Conservation (phyloP, 257 asterid species). For the Ballota nigra region DNA sequence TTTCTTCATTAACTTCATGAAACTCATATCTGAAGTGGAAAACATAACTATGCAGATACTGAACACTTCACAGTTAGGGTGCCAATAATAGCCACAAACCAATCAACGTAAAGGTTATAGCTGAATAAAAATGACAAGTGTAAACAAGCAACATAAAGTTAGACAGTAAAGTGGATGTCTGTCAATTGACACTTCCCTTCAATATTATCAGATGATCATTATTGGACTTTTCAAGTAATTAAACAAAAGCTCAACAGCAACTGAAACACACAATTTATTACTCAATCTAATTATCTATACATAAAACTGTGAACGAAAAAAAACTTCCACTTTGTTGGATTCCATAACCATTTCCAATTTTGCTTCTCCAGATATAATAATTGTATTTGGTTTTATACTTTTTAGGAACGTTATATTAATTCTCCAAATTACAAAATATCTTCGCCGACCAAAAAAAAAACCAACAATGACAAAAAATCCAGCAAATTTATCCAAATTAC, state of each 20-base stretch:
- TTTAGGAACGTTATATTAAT: background rate
- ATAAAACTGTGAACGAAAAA: slow-evolving; percentile 2
- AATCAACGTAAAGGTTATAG: background rate
- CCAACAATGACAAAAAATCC: background rate
- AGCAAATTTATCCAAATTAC: background rate
- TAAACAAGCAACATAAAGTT: background rate
- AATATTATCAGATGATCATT: background rate
- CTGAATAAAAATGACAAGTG: background rate
- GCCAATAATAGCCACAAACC: slow-evolving; percentile 1
- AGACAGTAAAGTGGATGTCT: background rate
- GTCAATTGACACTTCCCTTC: background rate
- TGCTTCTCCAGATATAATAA: background rate
- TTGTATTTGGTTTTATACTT: background rate
- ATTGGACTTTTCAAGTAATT: background rate
- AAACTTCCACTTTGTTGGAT: background rate
- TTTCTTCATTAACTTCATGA: slow-evolving; percentile 7
- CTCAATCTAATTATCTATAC: background rate
- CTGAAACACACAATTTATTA: background rate
- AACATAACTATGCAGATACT: slow-evolving; percentile 2
- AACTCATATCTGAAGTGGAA: slow-evolving; percentile 6
- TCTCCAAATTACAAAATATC: background rate
- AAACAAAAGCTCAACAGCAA: too few relatives aligned
- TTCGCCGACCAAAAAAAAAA: too few relatives aligned
- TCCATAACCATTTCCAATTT: background rate
- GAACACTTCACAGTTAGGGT: background rate